Evolutionary conservation across 352 stramenopile genomes (phyloP).

Genomic region (Phytophthora podocarpi): DNA sequence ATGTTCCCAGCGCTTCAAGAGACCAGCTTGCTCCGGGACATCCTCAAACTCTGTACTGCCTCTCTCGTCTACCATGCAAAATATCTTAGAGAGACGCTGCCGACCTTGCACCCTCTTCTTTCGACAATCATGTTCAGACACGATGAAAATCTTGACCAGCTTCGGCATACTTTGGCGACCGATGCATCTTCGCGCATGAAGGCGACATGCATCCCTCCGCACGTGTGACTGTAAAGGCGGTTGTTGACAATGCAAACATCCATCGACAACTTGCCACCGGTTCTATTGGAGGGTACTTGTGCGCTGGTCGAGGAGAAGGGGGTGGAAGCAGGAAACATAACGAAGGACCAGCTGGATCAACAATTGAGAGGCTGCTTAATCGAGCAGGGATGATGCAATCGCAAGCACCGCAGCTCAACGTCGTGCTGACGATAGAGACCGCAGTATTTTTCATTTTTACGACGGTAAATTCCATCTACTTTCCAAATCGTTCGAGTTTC

Average conservation of each 20-base stretch:
- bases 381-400: no score
- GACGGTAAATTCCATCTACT: no score
- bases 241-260: background rate
- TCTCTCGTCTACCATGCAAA: background rate
- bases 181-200: slow-evolving; percentile 5
- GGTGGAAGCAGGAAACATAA: slow-evolving; percentile 10
- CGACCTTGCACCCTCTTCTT: background rate
- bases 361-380: no score
- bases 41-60: slow-evolving; percentile 6
- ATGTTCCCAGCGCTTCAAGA: no score
- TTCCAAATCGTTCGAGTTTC: slow-evolving; percentile 16
- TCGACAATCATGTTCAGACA: slow-evolving; percentile 9
- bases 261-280: slow-evolving; percentile 8
- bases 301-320: slow-evolving; percentile 11
- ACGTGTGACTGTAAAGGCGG: slow-evolving; percentile 18
- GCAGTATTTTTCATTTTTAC: slow-evolving; percentile 23
- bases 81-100: background rate
- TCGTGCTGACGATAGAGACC: no score
- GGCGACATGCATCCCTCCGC: slow-evolving; percentile 10
- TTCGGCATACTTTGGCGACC: background rate
- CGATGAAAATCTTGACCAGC: no score
- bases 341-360: slow-evolving; percentile 1
- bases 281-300: slow-evolving; percentile 5
- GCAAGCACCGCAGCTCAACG: no score
- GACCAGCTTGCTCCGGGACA: background rate